These are phyloP conservation scores for Sugiyamaella chiloensis DNA, from an alignment of 805 yeast species.

Conservation along the genomic window DNA sequence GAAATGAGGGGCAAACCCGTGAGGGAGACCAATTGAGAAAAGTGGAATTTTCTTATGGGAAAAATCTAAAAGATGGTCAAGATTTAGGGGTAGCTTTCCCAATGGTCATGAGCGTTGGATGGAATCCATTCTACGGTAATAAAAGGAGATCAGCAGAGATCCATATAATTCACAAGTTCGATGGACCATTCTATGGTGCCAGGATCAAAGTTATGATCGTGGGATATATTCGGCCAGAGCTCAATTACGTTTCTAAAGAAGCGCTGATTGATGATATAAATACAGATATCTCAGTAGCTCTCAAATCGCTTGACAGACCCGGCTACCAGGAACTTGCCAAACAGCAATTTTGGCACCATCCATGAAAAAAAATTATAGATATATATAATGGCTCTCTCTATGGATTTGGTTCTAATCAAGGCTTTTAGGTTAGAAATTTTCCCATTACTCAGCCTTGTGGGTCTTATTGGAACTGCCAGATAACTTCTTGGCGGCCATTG, in stretches of 20 bases:
- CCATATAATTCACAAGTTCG: slow-evolving; percentile 76
- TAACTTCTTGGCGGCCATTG: slow-evolving; percentile 34
- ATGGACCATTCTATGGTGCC: slow-evolving; percentile 77
- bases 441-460: background rate
- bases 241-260: slow-evolving; percentile 78
- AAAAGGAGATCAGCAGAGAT: slow-evolving; percentile 75
- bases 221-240: slow-evolving; percentile 90
- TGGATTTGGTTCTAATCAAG: no score
- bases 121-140: slow-evolving; percentile 89
- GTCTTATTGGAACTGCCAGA: background rate
- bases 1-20: slow-evolving; percentile 15
- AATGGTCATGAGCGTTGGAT: slow-evolving; percentile 93
- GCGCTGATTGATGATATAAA: slow-evolving; percentile 83
- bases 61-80: slow-evolving; percentile 36
- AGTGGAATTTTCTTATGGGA: slow-evolving; percentile 64
- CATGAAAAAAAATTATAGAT: background rate
- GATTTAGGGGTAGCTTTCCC: slow-evolving; percentile 57
- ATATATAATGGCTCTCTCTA: no score
- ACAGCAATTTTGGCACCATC: slow-evolving; percentile 24
- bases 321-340: slow-evolving; percentile 39
- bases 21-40: slow-evolving; percentile 15
- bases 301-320: slow-evolving; percentile 43
- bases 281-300: slow-evolving; percentile 70
- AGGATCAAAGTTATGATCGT: slow-evolving; percentile 61
- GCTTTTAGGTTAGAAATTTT: background rate